Evolutionary conservation across 371 early-diverging fungal species (phyloP).

Genomic region (Basidiobolus meristosporus): DNA sequence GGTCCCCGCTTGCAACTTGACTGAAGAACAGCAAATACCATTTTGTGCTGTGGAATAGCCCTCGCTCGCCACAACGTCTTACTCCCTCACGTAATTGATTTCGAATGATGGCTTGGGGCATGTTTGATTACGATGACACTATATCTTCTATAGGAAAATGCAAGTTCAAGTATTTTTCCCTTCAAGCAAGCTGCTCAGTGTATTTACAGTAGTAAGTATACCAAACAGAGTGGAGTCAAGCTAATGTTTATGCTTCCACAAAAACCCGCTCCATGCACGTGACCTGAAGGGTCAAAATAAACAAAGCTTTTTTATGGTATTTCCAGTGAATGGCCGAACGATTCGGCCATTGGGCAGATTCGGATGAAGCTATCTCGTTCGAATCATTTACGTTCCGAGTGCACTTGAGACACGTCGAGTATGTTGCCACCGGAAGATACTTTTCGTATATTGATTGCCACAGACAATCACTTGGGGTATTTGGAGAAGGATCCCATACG

Average conservation of each 20-base stretch:
- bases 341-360: not conserved
- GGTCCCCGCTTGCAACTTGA: conserved; percentile 56
- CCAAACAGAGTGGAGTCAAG: not conserved
- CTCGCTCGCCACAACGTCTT: not conserved
- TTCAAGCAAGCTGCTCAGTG: too few relatives aligned
- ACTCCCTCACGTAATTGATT: not conserved
- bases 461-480: conserved; percentile 98
- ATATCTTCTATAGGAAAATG: too few relatives aligned
- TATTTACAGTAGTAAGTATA: not conserved
- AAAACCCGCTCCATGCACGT: not conserved
- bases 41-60: not conserved
- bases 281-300: not conserved
- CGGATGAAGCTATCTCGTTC: not conserved
- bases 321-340: not conserved
- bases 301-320: not conserved
- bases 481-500: conserved; percentile 87
- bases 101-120: conserved; percentile 1
- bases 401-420: not conserved
- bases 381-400: not conserved
- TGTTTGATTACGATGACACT: too few relatives aligned
- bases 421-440: conserved; percentile 8
- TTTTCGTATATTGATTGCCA: conserved; percentile 58
- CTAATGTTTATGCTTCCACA: not conserved
- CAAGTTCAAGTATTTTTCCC: too few relatives aligned
- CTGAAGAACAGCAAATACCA: not conserved